Evolutionary conservation across 2,329 filamentous ascomycete genomes (phyloP).

Genomic region (Curvularia spicifera): DNA sequence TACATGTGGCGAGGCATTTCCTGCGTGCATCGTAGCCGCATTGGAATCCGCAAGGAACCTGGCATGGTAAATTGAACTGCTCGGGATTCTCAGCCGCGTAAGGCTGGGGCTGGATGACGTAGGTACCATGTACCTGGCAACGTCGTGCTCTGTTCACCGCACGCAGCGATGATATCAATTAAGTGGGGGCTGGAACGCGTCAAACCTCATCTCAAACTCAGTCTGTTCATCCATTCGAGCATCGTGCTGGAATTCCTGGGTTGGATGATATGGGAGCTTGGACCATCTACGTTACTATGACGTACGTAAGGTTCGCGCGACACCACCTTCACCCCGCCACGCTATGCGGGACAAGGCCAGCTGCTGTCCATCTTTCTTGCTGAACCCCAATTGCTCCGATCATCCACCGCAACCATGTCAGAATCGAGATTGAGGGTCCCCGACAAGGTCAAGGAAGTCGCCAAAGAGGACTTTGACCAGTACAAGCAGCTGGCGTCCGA

Average conservation of each 20-base stretch:
- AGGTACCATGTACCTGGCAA: not conserved
- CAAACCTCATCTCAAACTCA: not conserved
- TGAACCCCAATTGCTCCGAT: constrained; percentile 6
- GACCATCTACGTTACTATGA: constrained; percentile 18
- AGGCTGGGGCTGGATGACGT: constrained; percentile 9
- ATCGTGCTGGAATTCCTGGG: not conserved
- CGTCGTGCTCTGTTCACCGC: not conserved
- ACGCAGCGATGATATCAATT: constrained; percentile 2
- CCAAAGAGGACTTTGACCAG: constrained; percentile 73
- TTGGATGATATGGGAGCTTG: constrained; percentile 8
- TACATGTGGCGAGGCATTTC: not conserved
- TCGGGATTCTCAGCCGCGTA: constrained; percentile 1
- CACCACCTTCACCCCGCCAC: constrained; percentile 18
- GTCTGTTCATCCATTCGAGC: not conserved
- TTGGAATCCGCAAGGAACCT: constrained; percentile 11
- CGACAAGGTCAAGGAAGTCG: constrained; percentile 63
- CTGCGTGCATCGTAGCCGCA: constrained; percentile 20
- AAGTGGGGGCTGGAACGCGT: not conserved
- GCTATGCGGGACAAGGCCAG: not conserved
- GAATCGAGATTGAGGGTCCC: constrained; percentile 40
- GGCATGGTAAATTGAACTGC: constrained; percentile 6
- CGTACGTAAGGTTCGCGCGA: constrained; percentile 10
- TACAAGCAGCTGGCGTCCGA: constrained; percentile 69
- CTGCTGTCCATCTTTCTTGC: constrained; percentile 8
- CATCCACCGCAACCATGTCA: constrained; percentile 21